phyloP scores from a whole-genome alignment of 805 yeast genomes.

The Yamadazyma insecticola region DNA sequence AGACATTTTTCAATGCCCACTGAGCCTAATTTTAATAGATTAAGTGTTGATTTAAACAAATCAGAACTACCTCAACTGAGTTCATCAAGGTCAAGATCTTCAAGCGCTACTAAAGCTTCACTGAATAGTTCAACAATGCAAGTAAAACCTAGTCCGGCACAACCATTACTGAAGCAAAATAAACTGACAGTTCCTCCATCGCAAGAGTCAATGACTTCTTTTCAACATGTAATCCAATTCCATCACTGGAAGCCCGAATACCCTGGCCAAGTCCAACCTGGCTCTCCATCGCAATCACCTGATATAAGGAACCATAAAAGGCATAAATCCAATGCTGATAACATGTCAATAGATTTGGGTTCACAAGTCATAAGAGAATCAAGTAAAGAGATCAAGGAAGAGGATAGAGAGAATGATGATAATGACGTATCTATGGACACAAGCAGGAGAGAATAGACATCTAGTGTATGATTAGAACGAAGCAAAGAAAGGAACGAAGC shows the following conservation, averaged over 20 bases:
- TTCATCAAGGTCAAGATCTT: conserved; percentile 15
- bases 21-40: conserved; percentile 3
- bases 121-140: conserved; percentile 29
- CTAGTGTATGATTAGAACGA: too few species aligned
- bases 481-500: too few species aligned
- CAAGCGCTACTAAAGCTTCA: conserved; percentile 1
- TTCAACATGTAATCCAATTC: conserved; percentile 51
- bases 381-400: neutral
- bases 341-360: conserved; percentile 25
- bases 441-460: too few species aligned
- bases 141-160: conserved; percentile 40
- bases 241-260: conserved; percentile 54
- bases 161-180: conserved; percentile 30
- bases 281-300: conserved; percentile 6
- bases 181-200: conserved; percentile 28
- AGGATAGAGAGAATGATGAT: too few species aligned
- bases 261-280: conserved; percentile 12
- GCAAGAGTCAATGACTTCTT: conserved; percentile 42
- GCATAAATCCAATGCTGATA: conserved; percentile 27
- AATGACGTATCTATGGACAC: too few species aligned
- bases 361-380: conserved; percentile 3
- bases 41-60: conserved; percentile 15
- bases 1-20: conserved; percentile 41
- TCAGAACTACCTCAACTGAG: conserved; percentile 3
- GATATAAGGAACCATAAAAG: conserved; percentile 33